Evolutionary conservation across 73 alveolate species (phyloP), one percentile per base, ranked within the genome.

Genomic region (Stentor coeruleus): DNA sequence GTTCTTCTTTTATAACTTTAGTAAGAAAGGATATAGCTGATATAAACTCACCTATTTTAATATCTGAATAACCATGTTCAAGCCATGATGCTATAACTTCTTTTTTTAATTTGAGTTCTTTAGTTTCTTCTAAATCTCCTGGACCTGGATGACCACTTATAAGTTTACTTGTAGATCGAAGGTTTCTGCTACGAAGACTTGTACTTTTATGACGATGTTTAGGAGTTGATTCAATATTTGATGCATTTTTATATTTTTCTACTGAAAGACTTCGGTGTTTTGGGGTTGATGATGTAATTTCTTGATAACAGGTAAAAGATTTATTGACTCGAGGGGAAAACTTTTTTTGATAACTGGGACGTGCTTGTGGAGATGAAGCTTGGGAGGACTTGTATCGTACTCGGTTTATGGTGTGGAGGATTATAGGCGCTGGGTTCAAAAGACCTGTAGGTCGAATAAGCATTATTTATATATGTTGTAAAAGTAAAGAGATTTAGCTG

Each of bases 71-170:
- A 28, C 42, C 79, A 14, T 31, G n/a, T 66, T 66, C 79, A 20
- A 33, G 36, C 79, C n/a, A 2, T 1, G 79, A 37, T 26, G 39
- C 15, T 1, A 66, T 20, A 26, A 20, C 37, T 66, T 66, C 79
- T 26, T 33, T 20, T 31, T 66, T 66, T 28, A 28, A 0, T 2
- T 40, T 20, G 33, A 31, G 2, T 26, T 66, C 79, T 66, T 66
- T 31, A 11, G 33, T 28, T 28, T 66, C 79, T 66, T 66, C 37
- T n/a, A n/a, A n/a, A n/a, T n/a, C n/a, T n/a, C n/a, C n/a, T 28
- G 79, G 79, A 28, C 79, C 37, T 28, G 79, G 79, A 31, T 66
- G 79, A 37, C 79, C 79, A 33, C 79, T 66, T 20, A 66, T 33
- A 20, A 66, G 37, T 2, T 66, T 66, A 2, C 79, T 66, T 20